Evolutionary conservation across 768 basidiomycete species (phyloP).

Genomic region (Auriculariales sp.): DNA sequence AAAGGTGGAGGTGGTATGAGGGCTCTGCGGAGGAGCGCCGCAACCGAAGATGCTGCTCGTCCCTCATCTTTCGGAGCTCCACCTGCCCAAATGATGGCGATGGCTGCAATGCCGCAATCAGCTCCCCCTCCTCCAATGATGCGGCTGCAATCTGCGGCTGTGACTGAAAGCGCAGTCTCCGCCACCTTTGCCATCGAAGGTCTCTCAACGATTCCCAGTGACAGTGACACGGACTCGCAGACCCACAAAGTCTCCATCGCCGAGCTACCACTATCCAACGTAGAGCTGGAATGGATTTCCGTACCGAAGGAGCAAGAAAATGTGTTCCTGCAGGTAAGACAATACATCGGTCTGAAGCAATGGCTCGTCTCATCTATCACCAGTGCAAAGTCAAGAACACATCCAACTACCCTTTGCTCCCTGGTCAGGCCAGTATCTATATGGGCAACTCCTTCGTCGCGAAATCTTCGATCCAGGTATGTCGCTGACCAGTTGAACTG

Average conservation of each 20-base stretch:
- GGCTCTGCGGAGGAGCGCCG: too few species aligned
- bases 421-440: constrained; percentile 39
- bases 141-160: constrained; percentile 18
- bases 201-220: constrained; percentile 34
- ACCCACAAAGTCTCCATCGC: constrained; percentile 41
- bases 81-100: too few species aligned
- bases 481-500: neutral
- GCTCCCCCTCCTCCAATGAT: neutral
- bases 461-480: constrained; percentile 26
- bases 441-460: constrained; percentile 43
- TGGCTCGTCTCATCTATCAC: neutral
- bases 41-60: too few species aligned
- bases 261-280: constrained; percentile 28
- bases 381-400: constrained; percentile 41
- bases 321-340: constrained; percentile 35
- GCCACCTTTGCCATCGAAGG: constrained; percentile 38
- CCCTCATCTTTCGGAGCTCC: too few species aligned
- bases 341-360: too few species aligned
- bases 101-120: too few species aligned
- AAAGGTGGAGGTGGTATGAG: too few species aligned
- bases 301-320: constrained; percentile 34
- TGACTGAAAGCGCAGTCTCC: constrained; percentile 37
- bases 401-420: constrained; percentile 40
- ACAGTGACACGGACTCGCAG: constrained; percentile 21
- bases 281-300: constrained; percentile 28